phyloP scores from a whole-genome alignment of 306 rosid species.

The Ochetophila trinervis region DNA sequence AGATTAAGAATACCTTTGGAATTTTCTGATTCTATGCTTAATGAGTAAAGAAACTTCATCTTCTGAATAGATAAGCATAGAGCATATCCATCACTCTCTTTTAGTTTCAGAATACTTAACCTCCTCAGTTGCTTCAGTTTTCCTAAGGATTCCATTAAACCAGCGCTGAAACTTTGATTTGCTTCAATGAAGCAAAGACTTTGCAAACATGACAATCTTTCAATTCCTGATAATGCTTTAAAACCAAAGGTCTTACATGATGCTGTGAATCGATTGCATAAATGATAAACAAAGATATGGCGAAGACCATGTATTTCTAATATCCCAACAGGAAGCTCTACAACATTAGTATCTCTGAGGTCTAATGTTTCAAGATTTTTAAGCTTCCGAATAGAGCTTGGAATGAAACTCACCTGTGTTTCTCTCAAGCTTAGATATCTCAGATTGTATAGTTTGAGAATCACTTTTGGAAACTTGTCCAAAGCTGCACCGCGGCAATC shows the following conservation, averaged over 20 bases:
- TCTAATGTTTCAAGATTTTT: constrained; percentile 25
- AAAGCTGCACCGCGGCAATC: constrained; percentile 17
- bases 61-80: constrained; percentile 23
- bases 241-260: constrained; percentile 9
- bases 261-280: neutral
- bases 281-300: constrained; percentile 19
- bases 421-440: constrained; percentile 28
- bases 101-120: constrained; percentile 15
- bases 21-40: constrained; percentile 17
- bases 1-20: constrained; percentile 9
- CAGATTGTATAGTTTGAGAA: constrained; percentile 6
- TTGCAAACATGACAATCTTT: constrained; percentile 13
- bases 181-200: constrained; percentile 27
- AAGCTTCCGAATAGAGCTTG: constrained; percentile 20
- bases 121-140: constrained; percentile 22
- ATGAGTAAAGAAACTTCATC: constrained; percentile 6
- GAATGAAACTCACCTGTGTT: constrained; percentile 13
- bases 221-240: constrained; percentile 9
- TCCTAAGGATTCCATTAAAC: constrained; percentile 18
- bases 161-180: neutral
- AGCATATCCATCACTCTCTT: constrained; percentile 16
- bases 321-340: constrained; percentile 21
- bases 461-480: constrained; percentile 3
- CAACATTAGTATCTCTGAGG: constrained; percentile 19
- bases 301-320: constrained; percentile 20